These are phyloP conservation scores for Sporisorium reilianum DNA, from an alignment of 1,284 basidiomycete genomes.

Conservation along the genomic window DNA sequence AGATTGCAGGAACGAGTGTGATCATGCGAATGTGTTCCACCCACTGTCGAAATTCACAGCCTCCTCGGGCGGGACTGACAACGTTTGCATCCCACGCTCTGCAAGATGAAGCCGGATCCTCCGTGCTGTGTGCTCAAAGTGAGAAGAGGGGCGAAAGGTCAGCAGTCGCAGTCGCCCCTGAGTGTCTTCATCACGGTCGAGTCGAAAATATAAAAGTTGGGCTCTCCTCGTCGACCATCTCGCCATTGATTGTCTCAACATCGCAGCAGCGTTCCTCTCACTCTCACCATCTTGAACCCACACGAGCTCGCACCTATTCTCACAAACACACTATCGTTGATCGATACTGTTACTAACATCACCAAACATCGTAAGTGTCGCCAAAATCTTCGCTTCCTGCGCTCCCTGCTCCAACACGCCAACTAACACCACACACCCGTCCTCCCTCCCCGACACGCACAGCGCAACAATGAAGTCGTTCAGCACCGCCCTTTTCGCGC, in stretches of 20 bases:
- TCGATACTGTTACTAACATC: background rate
- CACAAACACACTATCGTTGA: conserved; percentile 2
- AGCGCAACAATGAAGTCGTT: background rate
- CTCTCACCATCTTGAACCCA: background rate
- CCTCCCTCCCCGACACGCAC: background rate
- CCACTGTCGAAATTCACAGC: background rate
- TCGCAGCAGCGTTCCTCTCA: background rate
- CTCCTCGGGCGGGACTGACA: background rate
- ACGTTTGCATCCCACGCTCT: background rate
- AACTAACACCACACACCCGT: background rate
- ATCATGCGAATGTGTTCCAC: background rate
- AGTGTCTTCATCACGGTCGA: background rate
- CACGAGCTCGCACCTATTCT: background rate
- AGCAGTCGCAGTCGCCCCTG: background rate
- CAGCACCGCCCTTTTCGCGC: background rate
- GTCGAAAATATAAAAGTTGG: background rate
- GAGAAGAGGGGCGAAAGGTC: too few relatives aligned
- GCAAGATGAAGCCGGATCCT: background rate
- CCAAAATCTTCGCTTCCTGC: background rate
- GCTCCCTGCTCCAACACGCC: background rate
- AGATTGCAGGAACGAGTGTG: background rate
- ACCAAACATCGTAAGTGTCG: background rate
- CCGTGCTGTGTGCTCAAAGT: background rate
- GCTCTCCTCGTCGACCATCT: background rate
- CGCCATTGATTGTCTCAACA: background rate